Evolutionary conservation across 2,329 filamentous ascomycete species (phyloP).

Genomic region (Aspergillus arachidicola): DNA sequence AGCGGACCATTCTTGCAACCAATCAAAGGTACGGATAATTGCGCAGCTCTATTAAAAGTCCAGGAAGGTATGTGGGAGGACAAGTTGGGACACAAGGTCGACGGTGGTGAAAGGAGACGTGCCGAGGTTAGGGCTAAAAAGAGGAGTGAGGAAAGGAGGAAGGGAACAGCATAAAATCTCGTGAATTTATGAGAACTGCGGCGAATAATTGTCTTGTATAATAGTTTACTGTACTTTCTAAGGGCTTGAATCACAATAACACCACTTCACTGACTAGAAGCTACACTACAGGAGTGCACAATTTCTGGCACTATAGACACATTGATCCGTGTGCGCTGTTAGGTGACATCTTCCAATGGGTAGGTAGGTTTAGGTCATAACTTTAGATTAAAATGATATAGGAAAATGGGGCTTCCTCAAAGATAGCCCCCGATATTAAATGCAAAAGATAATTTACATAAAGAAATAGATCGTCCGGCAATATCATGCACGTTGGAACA

Average conservation of each 20-base stretch:
- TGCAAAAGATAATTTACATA: constrained; percentile 8
- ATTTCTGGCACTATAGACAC: background rate
- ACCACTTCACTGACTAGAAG: background rate
- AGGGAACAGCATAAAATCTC: constrained; percentile 40
- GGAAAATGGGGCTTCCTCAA: background rate
- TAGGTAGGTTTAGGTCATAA: background rate
- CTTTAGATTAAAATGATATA: background rate
- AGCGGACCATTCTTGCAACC: constrained; percentile 73
- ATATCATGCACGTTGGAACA: background rate
- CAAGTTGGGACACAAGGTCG: constrained; percentile 83
- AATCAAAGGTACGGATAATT: constrained; percentile 61
- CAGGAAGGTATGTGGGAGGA: constrained; percentile 94
- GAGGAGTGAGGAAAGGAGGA: constrained; percentile 76
- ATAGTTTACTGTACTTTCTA: background rate
- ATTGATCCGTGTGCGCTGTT: background rate
- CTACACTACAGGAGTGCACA: background rate
- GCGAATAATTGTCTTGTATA: background rate
- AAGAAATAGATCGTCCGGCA: background rate
- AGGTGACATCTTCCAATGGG: background rate
- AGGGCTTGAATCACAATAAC: background rate
- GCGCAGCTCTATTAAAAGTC: constrained; percentile 67
- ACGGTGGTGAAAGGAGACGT: constrained; percentile 90
- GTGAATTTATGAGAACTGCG: constrained; percentile 4
- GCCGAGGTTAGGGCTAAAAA: constrained; percentile 87
- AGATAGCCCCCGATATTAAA: background rate